phyloP scores from a whole-genome alignment of 768 basidiomycete species.

The Trametes coccinea region DNA sequence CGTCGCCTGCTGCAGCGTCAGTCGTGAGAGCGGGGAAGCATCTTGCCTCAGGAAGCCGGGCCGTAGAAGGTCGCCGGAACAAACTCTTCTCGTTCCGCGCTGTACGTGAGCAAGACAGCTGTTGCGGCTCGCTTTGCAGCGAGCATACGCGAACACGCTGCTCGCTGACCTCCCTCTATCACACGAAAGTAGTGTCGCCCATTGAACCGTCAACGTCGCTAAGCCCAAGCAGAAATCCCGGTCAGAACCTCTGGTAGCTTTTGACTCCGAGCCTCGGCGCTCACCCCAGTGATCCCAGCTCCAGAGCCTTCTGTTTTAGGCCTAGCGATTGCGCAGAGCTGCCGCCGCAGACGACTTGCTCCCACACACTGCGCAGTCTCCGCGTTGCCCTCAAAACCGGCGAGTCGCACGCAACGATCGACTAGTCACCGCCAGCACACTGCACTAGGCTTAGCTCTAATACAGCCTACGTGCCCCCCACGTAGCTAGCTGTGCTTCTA shows the following conservation, averaged over 20 bases:
- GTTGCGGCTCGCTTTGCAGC: background rate
- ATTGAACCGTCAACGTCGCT: background rate
- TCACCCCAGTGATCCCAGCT: background rate
- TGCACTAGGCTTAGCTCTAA: no score
- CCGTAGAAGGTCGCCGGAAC: conserved; percentile 14
- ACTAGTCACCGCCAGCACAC: background rate
- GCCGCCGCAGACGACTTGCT: no score
- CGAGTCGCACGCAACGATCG: conserved; percentile 5
- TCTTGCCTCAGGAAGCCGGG: conserved; percentile 5
- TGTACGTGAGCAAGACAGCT: conserved; percentile 9
- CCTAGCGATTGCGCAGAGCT: background rate
- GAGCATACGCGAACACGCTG: background rate
- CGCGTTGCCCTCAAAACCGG: background rate
- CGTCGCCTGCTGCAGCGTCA: background rate
- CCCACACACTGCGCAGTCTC: background rate
- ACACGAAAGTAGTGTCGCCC: background rate
- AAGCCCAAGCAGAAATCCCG: background rate
- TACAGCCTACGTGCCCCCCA: background rate
- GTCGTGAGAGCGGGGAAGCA: conserved; percentile 3
- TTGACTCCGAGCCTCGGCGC: background rate
- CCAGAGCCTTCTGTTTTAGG: background rate
- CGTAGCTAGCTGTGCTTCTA: conserved; percentile 1
- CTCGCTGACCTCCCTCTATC: background rate
- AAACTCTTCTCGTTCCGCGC: background rate
- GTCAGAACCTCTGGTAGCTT: conserved; percentile 6